Base-by-base conservation (phyloP, 1,284 basidiomycete genomes). In the Cryptococcus sp. region DNA sequence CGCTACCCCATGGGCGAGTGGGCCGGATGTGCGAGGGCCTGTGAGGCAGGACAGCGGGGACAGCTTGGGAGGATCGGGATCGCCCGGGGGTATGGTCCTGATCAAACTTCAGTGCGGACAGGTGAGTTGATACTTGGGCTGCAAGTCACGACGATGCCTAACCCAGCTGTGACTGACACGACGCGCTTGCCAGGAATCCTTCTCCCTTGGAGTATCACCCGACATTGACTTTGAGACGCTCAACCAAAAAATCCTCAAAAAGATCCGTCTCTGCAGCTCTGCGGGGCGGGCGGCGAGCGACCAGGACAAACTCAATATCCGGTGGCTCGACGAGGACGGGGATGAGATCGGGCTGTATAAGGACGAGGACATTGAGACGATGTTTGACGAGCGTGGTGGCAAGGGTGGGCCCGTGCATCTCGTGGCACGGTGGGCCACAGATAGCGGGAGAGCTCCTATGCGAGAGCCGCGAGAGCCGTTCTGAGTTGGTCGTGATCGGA, bases 241-340 rank as follows among this genome's bases (percentile, higher is more conserved):
- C 47, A 85, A 93, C 57, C 88, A 93, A 70, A 89, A 88, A 73
- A 91, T 98, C 3, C 85, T 88, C 33, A 87, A 87, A 79, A 98
- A 98, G 82, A 90, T 97, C 64, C 83, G 89, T 21, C 79, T 93
- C 18, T 93, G 91, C 71, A 89, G 90, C 21, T 86, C 85, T 3
- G 81, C 85, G 53, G 12, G 37, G n/a, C 53, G 52, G 24, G 38
- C 52, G 12, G 18, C 54, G 9, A 15, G 49, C 18, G 46, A 42
- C 12, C n/a, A 50, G 43, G 60, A 59, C 15, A 53, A 48, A 24
- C 35, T 75, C 20, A 62, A 66, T 52, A 68, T 75, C 66, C 70
- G 70, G 54, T 75, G 71, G 70, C 60, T 75, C 45, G 73, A 75
- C 56, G 53, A 63, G 40, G 73, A 75, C 49, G 63, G 67, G 33